Conservation (phyloP, 2,329 filamentous ascomycete species). For the Sporothrix humicola region DNA sequence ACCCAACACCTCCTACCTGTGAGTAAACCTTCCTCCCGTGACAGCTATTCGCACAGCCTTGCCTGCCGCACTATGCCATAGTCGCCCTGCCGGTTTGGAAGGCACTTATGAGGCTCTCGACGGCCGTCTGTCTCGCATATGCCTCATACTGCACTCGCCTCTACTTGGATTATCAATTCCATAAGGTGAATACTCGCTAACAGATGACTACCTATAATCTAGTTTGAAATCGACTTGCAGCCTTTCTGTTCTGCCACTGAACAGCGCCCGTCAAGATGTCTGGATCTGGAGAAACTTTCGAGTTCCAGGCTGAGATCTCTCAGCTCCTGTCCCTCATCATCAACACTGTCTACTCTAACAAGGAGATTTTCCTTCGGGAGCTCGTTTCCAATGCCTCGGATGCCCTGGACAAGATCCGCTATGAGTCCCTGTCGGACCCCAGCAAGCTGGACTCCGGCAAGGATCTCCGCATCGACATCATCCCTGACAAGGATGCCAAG, state of each 20-base stretch:
- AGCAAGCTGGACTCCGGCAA: conserved; percentile 97
- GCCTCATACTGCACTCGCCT: neutral
- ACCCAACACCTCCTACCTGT: neutral
- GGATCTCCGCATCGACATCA: conserved; percentile 98
- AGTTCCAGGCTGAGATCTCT: conserved; percentile 99
- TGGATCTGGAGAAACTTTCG: conserved; percentile 86
- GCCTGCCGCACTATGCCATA: too few species aligned
- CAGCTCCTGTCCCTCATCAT: conserved; percentile 99
- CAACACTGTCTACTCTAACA: conserved; percentile 99
- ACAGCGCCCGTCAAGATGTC: conserved; percentile 70
- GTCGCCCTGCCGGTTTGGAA: too few species aligned
- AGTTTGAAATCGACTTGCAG: neutral
- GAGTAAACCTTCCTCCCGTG: neutral
- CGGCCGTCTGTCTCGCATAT: too few species aligned
- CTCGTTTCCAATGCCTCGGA: conserved; percentile 98
- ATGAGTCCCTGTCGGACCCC: conserved; percentile 96
- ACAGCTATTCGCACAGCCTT: neutral
- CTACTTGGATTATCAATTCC: neutral
- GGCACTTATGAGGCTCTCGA: too few species aligned
- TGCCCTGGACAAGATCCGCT: conserved; percentile 99
- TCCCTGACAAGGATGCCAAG: conserved; percentile 96
- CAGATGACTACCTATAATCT: neutral
- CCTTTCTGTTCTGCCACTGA: neutral
- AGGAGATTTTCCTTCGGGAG: conserved; percentile 99
- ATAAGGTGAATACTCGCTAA: neutral